Evolutionary conservation across 331 rosid genomes (phyloP), one percentile per base, ranked within the genome.

Genomic region (Prunus yedoensis): DNA sequence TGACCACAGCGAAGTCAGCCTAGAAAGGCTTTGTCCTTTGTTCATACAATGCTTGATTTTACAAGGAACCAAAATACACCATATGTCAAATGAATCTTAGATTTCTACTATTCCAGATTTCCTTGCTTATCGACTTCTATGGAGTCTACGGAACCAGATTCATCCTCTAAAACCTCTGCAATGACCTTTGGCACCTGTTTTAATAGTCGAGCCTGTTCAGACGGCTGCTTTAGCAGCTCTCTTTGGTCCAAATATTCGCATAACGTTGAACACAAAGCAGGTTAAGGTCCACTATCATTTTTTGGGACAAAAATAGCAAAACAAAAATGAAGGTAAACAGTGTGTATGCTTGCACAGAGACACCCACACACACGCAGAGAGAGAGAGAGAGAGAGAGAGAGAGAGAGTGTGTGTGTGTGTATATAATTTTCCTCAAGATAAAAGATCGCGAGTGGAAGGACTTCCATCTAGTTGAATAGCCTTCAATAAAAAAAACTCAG

Each of bases 131-230:
- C 58, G 10, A n/a, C n/a, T 50, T 45, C 27, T 20, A 4, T 0
- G 8, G 47, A 28, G 53, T 27, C 75, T 56, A 5, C 69, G 13
- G 74, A 8, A 25, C 51, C 23, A 1, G 10, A 53, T 47, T 70
- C 45, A 7, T 38, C 18, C 63, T 66, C 76, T 28, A 38, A 18
- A 66, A 67, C 57, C 45, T 80, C 85, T 2, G 78, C 74, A 35
- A 68, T 57, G 69, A 84, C 78, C 61, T 69, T 52, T 28, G 87
- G 85, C 65, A 27, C 49, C 70, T 30, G 53, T 35, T 52, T 46
- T 32, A 84, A 51, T 27, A 84, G 63, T 51, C 70, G 61, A 56
- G 73, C 77, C 62, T 80, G 87, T 21, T 79, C 82, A 4, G 79
- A 68, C 4, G 84, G 63, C 18, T 77, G 52, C 66, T 80, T 38